Percentiles rank a stretch among this genome's conserved stretches.
phyloP scores from a whole-genome alignment of 768 basidiomycete species.

The Calocera viscosa region DNA sequence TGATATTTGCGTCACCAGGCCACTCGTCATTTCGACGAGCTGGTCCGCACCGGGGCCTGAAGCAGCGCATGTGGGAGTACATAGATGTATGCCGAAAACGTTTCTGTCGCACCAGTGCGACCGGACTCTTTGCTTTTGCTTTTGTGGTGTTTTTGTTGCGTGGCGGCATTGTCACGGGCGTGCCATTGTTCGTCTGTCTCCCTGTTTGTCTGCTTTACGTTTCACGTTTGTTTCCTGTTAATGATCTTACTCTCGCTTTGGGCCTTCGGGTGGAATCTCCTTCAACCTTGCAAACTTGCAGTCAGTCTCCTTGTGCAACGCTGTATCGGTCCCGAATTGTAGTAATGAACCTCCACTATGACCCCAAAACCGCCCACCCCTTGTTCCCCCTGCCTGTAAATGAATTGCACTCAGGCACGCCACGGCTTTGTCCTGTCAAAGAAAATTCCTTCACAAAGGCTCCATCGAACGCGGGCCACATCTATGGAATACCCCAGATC shows the following conservation, averaged over 20 bases:
- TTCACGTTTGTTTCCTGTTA: not conserved
- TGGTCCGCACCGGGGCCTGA: not conserved
- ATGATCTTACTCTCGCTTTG: not conserved
- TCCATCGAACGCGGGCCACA: not conserved
- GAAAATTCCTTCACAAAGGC: too few relatives aligned
- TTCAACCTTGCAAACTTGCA: constrained; percentile 4
- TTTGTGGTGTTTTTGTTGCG: not conserved
- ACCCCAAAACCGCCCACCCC: not conserved
- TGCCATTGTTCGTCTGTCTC: not conserved
- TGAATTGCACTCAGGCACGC: not conserved
- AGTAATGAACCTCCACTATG: constrained; percentile 5
- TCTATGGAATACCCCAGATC: not conserved
- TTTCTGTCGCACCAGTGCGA: not conserved
- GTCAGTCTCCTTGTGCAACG: constrained; percentile 3
- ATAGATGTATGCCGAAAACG: constrained; percentile 10
- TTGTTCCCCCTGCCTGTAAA: not conserved
- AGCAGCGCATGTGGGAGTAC: not conserved
- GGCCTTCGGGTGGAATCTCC: constrained; percentile 7
- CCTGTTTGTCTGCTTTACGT: not conserved
- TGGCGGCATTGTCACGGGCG: not conserved
- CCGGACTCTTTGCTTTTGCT: not conserved
- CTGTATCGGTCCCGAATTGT: constrained; percentile 7
- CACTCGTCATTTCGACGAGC: not conserved
- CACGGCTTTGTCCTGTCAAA: too few relatives aligned
- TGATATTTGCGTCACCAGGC: not conserved